Base-by-base conservation (phyloP, 2,329 filamentous ascomycete species). In the Colletotrichum sp. region DNA sequence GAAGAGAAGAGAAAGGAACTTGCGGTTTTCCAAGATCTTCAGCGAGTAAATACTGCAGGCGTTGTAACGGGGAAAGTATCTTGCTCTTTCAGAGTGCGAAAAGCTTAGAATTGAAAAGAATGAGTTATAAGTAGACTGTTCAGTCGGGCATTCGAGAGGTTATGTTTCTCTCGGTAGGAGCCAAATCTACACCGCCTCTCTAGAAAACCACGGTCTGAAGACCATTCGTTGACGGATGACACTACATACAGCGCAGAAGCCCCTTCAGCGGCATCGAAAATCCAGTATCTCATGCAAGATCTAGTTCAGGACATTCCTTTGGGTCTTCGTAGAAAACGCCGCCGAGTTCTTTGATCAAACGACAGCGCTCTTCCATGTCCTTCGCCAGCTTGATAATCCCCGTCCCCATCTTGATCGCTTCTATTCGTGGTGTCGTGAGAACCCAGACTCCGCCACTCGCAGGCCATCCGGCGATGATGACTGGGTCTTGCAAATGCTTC, bases 61-160 rank as follows among this genome's bases (percentile, higher is more conserved):
- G n/a, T 52, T 52, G n/a, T 52, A 52, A 52, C 44, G 12, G 44
- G 44, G 11, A 52, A 52, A 13, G n/a, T 22, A 13, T 22, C 44
- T 52, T 52, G 44, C 44, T 52, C 44, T 25, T 52, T 52, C 13
- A 22, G 2, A 52, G n/a, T 22, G 44, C 11, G 6, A 13, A 52
- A 22, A 13, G n/a, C 12, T 52, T 13, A 4, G 11, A 52, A 52
- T 0, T 22, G 1, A 4, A 2, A 25, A 25, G n/a, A 25, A 22
- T 13, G 32, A 3, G 4, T 2, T 52, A 22, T 8, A 3, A 0
- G 6, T 22, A 48, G 9, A n/a, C 39, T n/a, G 0, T 48, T 48
- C 3, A 48, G 19, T 48, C 39, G 19, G 3, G 9, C 5, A 48
- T n/a, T 48, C 3, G 0, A n/a, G 19, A 11, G 9, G 5, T 48